A percentile compares a stretch with the other conserved stretches of the same genome.
Evolutionary conservation across 768 basidiomycete species (phyloP).

Genomic region (Russula olivacea): DNA sequence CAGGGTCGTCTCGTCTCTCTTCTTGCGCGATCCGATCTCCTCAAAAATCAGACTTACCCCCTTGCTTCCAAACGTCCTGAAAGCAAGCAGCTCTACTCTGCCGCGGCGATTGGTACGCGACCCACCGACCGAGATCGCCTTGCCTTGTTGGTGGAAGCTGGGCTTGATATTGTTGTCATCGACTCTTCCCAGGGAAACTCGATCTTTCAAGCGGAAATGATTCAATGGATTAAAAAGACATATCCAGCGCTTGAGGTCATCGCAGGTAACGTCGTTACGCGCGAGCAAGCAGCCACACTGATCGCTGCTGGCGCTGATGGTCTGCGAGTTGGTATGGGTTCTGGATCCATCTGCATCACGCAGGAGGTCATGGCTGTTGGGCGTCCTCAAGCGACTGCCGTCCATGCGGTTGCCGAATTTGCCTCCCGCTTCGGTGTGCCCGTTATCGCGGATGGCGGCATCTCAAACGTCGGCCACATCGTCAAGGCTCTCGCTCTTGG

Average conservation of each 20-base stretch:
- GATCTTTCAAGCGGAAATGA: conserved; percentile 88
- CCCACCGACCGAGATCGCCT: conserved; percentile 84
- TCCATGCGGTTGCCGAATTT: conserved; percentile 94
- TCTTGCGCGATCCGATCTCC: conserved; percentile 91
- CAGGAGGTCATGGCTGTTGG: conserved; percentile 99
- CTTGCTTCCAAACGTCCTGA: conserved; percentile 86
- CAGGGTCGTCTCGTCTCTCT: conserved; percentile 69
- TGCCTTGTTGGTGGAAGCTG: conserved; percentile 81
- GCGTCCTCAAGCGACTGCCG: conserved; percentile 96
- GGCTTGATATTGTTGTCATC: conserved; percentile 89
- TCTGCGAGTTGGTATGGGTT: conserved; percentile 96
- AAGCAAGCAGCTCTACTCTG: conserved; percentile 93
- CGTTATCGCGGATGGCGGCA: conserved; percentile 94
- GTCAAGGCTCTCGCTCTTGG: conserved; percentile 95
- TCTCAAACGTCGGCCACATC: conserved; percentile 93
- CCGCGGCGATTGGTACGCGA: conserved; percentile 92
- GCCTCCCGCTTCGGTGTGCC: conserved; percentile 90
- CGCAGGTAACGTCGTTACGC: conserved; percentile 96
- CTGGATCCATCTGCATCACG: conserved; percentile 97
- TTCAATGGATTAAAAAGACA: conserved; percentile 83
- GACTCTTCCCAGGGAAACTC: conserved; percentile 99
- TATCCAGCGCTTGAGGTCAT: conserved; percentile 88
- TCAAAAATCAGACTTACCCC: conserved; percentile 97
- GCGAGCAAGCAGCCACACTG: conserved; percentile 91
- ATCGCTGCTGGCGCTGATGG: conserved; percentile 94